Evolutionary conservation across 148 eudicot species (phyloP).

Genomic region (Camellia lanceoleosa): DNA sequence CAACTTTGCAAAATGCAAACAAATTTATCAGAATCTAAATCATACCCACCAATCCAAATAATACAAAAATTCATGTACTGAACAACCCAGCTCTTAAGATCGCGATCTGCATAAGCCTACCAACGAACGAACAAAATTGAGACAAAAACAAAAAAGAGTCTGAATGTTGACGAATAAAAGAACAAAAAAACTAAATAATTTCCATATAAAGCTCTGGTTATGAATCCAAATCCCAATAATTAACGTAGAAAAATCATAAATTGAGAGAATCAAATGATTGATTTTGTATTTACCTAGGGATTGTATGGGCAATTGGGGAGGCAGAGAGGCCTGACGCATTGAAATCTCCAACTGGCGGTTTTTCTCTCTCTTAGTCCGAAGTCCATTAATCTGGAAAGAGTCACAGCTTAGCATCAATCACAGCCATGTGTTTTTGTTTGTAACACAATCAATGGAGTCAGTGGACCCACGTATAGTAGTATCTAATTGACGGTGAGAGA

Average conservation of each 20-base stretch:
- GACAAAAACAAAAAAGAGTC: neutral
- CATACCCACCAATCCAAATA: conserved; percentile 20
- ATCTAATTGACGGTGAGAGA: too few species aligned
- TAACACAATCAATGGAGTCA: too few species aligned
- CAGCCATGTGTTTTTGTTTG: too few species aligned
- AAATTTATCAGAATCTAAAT: conserved; percentile 1
- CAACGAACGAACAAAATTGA: neutral
- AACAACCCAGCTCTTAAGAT: conserved; percentile 17
- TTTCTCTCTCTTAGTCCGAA: neutral
- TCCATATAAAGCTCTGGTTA: neutral
- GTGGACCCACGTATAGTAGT: too few species aligned
- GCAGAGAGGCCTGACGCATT: conserved; percentile 9
- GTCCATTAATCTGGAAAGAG: neutral
- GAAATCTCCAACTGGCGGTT: conserved; percentile 14
- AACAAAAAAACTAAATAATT: neutral
- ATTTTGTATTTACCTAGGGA: neutral
- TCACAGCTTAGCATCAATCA: too few species aligned
- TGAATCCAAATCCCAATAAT: neutral
- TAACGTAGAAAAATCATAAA: neutral
- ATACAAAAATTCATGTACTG: conserved; percentile 3
- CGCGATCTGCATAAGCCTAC: conserved; percentile 15
- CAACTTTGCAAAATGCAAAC: conserved; percentile 2
- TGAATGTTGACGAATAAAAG: neutral
- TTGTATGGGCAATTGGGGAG: neutral
- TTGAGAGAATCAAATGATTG: neutral